Conservation (phyloP, 768 basidiomycete species). For the Daedaleopsis sinensis region DNA sequence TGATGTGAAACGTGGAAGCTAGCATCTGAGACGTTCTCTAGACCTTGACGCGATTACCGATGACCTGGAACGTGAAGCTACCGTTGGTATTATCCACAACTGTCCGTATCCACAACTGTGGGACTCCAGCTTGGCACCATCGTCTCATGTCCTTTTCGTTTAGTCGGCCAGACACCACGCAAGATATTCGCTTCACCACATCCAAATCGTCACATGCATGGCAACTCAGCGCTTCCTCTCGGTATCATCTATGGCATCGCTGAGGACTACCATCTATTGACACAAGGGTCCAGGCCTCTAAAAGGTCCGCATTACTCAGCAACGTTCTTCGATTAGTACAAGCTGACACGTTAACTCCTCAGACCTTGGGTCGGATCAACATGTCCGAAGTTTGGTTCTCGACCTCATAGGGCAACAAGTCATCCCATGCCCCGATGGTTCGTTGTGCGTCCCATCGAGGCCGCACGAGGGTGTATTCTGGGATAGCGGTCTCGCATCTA, state of each 20-base stretch:
- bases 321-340: neutral
- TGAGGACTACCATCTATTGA: constrained; percentile 76
- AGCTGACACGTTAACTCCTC: neutral
- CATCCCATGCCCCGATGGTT: constrained; percentile 61
- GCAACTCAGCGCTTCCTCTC: constrained; percentile 71
- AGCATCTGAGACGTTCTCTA: constrained; percentile 27
- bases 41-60: constrained; percentile 88
- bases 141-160: neutral
- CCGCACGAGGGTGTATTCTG: constrained; percentile 76
- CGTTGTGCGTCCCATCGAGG: constrained; percentile 57
- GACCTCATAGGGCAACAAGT: constrained; percentile 64
- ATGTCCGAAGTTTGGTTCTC: constrained; percentile 54
- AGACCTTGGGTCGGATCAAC: constrained; percentile 52
- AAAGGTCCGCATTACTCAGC: constrained; percentile 46
- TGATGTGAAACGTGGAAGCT: neutral
- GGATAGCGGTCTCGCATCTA: constrained; percentile 43
- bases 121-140: no score
- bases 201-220: constrained; percentile 73
- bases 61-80: constrained; percentile 87
- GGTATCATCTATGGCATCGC: constrained; percentile 76
- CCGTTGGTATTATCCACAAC: constrained; percentile 94
- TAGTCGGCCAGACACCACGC: constrained; percentile 90
- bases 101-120: constrained; percentile 49
- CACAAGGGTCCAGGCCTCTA: constrained; percentile 56
- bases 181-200: constrained; percentile 82